Conservation (phyloP, 176 grass and related monocot species). For the Areca catechu region DNA sequence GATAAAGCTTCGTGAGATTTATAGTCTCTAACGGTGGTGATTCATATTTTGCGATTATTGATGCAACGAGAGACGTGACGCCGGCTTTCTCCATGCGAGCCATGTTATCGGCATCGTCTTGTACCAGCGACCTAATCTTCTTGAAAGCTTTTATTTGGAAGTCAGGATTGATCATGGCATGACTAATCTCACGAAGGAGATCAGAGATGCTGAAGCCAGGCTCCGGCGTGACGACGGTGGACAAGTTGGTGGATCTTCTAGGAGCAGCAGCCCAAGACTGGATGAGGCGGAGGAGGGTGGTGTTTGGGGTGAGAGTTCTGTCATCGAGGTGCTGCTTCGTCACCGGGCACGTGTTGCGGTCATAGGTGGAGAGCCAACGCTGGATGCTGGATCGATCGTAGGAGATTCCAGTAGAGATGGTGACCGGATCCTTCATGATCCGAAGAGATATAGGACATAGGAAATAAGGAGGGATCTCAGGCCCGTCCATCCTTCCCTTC, state of each 20-base stretch:
- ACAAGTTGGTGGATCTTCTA: not conserved
- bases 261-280: not conserved
- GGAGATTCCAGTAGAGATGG: slow-evolving; percentile 12
- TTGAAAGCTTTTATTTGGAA: slow-evolving; percentile 1
- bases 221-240: not conserved
- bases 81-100: slow-evolving; percentile 10
- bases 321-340: slow-evolving; percentile 8
- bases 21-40: not conserved
- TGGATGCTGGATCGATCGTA: slow-evolving; percentile 19
- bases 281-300: slow-evolving; percentile 26
- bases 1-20: not conserved
- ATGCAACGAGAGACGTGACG: slow-evolving; percentile 4
- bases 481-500: not conserved
- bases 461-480: slow-evolving; percentile 7
- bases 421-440: slow-evolving; percentile 22
- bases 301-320: slow-evolving; percentile 9
- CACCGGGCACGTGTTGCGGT: slow-evolving; percentile 6
- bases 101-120: not conserved
- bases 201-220: not conserved
- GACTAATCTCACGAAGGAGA: not conserved
- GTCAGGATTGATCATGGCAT: not conserved
- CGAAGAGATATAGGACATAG: slow-evolving; percentile 14
- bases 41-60: not conserved
- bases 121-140: not conserved
- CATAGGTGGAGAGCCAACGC: slow-evolving; percentile 3